Percentiles rank a stretch among this genome's conserved stretches.
These are phyloP conservation scores for Globisporangium carolinianum DNA, from an alignment of 352 stramenopile species.

Conservation along the genomic window DNA sequence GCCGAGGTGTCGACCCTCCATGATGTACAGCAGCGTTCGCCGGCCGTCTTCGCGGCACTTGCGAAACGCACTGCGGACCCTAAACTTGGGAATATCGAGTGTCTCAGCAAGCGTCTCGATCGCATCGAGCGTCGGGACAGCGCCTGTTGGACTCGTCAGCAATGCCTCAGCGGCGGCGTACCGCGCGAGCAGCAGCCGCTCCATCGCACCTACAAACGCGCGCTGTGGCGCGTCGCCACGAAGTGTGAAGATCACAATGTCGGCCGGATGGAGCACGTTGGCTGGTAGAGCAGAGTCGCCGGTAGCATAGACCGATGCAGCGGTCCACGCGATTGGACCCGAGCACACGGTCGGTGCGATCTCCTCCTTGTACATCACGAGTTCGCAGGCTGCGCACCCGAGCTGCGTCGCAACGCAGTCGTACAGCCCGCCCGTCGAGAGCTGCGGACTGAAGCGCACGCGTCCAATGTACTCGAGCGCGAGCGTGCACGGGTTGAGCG, in stretches of 20 bases:
- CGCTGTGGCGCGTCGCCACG: constrained; percentile 12
- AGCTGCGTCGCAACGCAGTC: constrained; percentile 35
- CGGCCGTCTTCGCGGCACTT: constrained; percentile 70
- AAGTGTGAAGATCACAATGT: constrained; percentile 59
- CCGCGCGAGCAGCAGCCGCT: constrained; percentile 26
- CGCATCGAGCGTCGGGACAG: constrained; percentile 38
- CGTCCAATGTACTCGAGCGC: constrained; percentile 40
- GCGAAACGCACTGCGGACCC: constrained; percentile 69
- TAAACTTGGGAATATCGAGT: constrained; percentile 76
- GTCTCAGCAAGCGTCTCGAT: constrained; percentile 59
- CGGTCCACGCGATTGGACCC: constrained; percentile 29
- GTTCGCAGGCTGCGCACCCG: constrained; percentile 31
- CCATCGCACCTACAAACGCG: constrained; percentile 20
- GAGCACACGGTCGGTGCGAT: constrained; percentile 60
- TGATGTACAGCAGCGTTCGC: constrained; percentile 68
- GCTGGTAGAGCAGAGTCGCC: constrained; percentile 10
- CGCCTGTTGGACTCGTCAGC: constrained; percentile 12
- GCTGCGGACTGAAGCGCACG: constrained; percentile 21
- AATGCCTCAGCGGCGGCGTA: constrained; percentile 37
- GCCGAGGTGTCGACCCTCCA: constrained; percentile 71
- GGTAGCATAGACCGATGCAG: constrained; percentile 1
- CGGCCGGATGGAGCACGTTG: constrained; percentile 29
- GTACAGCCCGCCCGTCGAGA: constrained; percentile 35
- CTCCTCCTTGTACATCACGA: constrained; percentile 70
- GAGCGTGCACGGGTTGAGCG: constrained; percentile 33